Evolutionary conservation across 352 stramenopile genomes (phyloP).

Genomic region (Aphanomyces stellatus): DNA sequence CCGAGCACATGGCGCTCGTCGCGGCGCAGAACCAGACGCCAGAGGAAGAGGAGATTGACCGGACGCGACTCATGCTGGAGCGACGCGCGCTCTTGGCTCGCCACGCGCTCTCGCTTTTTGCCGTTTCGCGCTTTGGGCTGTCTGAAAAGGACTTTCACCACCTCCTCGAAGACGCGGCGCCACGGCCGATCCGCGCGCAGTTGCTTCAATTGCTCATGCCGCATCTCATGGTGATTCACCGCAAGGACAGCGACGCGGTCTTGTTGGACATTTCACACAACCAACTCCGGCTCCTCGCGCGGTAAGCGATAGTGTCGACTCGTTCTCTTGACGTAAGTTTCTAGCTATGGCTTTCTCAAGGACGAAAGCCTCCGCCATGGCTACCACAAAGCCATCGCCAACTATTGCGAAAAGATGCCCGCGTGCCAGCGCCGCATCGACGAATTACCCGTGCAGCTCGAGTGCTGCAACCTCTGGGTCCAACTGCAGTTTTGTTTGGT

Average conservation of each 20-base stretch:
- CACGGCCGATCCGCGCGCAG: conserved; percentile 30
- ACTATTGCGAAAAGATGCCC: conserved; percentile 61
- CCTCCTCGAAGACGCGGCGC: conserved; percentile 44
- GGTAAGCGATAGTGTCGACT: conserved; percentile 1
- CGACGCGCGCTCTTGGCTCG: conserved; percentile 58
- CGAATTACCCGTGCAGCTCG: conserved; percentile 69
- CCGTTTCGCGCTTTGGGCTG: conserved; percentile 58
- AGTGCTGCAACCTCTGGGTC: conserved; percentile 58
- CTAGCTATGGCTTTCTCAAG: conserved; percentile 48
- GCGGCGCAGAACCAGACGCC: neutral
- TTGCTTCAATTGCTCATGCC: conserved; percentile 43
- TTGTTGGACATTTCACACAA: conserved; percentile 75
- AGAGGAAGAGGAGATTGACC: conserved; percentile 41
- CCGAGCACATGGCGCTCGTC: conserved; percentile 2
- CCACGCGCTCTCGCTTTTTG: conserved; percentile 61
- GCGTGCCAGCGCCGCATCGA: conserved; percentile 66
- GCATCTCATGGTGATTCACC: conserved; percentile 64
- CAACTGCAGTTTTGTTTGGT: conserved; percentile 57
- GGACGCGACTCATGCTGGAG: conserved; percentile 42
- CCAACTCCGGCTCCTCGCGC: conserved; percentile 51
- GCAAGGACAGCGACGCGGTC: conserved; percentile 48
- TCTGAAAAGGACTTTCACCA: conserved; percentile 51
- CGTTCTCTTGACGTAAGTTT: neutral
- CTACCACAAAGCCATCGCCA: conserved; percentile 69
- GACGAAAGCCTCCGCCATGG: conserved; percentile 53